Evolutionary conservation across 495 filamentous ascomycete species (phyloP), one percentile per base, ranked within the genome.

Genomic region (Xylaria telfairii): DNA sequence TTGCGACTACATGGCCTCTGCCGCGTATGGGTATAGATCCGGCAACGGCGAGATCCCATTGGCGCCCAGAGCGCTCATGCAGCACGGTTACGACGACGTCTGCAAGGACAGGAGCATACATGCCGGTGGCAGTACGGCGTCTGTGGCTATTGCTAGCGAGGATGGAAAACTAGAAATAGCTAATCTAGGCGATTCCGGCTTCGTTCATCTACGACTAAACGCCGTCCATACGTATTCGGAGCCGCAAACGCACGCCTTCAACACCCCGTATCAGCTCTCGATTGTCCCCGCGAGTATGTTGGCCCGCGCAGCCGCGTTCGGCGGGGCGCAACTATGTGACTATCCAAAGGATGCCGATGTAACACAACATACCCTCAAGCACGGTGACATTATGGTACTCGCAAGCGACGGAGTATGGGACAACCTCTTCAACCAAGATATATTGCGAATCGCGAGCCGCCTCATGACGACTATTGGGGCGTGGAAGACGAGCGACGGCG

Each of bases 141-240:
- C 92, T 61, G 88, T 99, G 7, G 96, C 90, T 10, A 84, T 96
- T 44, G 90, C 89, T 26, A 82, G 85, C 24, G 83, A 84, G 1
- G 85, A 92, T 73, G 96, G 96, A 19, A 84, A 81, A 12, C 83
- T 98, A 21, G 91, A 95, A 72, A 88, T 97, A 63, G 96, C 96
- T 47, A 99, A 99, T 78, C 84, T 99, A n/a, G 96, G 96, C 71
- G 96, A 99, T 81, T 97, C 94, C n/a, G 96, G 95, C 63, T 98
- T 93, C 77, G 88, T 98, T 28, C 89, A 97, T 59, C 80, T 98
- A 65, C 89, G 94, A 28, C 85, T 91, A 41, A 95, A 93, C 74
- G 92, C 91, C 15, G 91, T 98, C 21, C 92, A 94, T 74, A 87
- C 92, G 53, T 89, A 89, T 77, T 96, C 94, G 4, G 86, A 90